These are phyloP conservation scores for Boletus insuetus DNA, from an alignment of 768 basidiomycete species.

Conservation along the genomic window DNA sequence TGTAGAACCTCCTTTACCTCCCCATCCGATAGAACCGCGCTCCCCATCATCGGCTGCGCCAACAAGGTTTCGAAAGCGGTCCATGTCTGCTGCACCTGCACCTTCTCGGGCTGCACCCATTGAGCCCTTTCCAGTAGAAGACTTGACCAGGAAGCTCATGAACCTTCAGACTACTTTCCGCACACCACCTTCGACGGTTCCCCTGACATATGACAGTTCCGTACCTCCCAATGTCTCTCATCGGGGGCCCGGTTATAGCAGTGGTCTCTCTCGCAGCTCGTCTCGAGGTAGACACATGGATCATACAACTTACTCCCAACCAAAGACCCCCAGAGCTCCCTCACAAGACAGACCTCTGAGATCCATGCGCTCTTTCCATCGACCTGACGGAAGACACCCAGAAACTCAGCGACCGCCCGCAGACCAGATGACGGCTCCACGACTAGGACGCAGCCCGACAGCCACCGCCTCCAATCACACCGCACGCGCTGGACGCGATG, in stretches of 20 bases:
- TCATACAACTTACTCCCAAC: constrained; percentile 16
- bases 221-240: constrained; percentile 8
- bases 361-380: constrained; percentile 62
- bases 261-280: constrained; percentile 20
- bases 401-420: constrained; percentile 36
- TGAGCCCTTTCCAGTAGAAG: constrained; percentile 50
- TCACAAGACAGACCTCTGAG: constrained; percentile 37
- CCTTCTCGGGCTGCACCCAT: constrained; percentile 34
- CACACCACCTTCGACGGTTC: constrained; percentile 9
- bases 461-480: constrained; percentile 13
- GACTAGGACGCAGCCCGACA: constrained; percentile 39
- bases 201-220: constrained; percentile 11
- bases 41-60: constrained; percentile 33
- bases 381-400: constrained; percentile 34
- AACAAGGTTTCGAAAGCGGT: constrained; percentile 36
- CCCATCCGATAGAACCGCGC: constrained; percentile 10
- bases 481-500: constrained; percentile 17
- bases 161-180: constrained; percentile 40
- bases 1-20: constrained; percentile 17
- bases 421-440: constrained; percentile 29
- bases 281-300: constrained; percentile 19
- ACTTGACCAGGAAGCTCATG: constrained; percentile 56
- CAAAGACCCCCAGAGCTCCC: constrained; percentile 18
- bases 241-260: constrained; percentile 5
- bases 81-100: constrained; percentile 27